Evolutionary conservation across 192 early-diverging fungal genomes (phyloP), one percentile per base, ranked within the genome.

Genomic region (Backusella tuberculispora): DNA sequence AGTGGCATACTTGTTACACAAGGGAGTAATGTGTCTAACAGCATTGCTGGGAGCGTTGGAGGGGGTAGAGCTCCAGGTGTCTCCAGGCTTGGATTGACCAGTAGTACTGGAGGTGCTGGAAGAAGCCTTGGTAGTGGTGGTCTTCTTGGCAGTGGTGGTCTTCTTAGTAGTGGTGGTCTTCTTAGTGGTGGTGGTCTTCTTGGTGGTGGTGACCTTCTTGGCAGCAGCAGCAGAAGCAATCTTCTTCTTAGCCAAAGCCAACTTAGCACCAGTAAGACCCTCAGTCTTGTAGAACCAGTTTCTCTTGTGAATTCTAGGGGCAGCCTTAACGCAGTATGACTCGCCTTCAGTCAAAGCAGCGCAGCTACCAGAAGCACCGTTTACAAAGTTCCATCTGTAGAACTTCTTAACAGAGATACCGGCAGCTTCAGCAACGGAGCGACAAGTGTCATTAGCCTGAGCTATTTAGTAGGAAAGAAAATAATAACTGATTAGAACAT

Each of bases 1-100:
- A 44, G 71, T 74, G 26, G 48, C 44, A 26, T 72, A 80, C 34
- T 56, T 73, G 65, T 72, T 80, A 66, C 79, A 80, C 67, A 29
- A 69, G 21, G 74, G 63, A 45, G 46, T 71, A 53, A 71, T 75
- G 70, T 76, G 75, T 10, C 44, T 38, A 41, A 66, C 74, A 73
- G 70, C 71, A 45, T 76, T 80, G 37, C 72, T 21, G 41, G 71
- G 71, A 66, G 66, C 44, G 5, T 56, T 75, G 24, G 71, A 45
- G 46, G 74, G 53, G 41, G 67, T 69, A 44, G 67, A 69, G 43
- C 67, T 69, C 67, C 67, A 69, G 6, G n/a, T 1, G n/a, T 44
- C 43, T 44, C 67, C 67, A 43, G 67, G 67, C 67, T 69, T 69
- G 40, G 67, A 69, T 46, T 69, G 67, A 21, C 3, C 19, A 19